These are phyloP conservation scores for Sporothrix brasiliensis DNA, from an alignment of 2,329 filamentous ascomycete species.

Conservation along the genomic window DNA sequence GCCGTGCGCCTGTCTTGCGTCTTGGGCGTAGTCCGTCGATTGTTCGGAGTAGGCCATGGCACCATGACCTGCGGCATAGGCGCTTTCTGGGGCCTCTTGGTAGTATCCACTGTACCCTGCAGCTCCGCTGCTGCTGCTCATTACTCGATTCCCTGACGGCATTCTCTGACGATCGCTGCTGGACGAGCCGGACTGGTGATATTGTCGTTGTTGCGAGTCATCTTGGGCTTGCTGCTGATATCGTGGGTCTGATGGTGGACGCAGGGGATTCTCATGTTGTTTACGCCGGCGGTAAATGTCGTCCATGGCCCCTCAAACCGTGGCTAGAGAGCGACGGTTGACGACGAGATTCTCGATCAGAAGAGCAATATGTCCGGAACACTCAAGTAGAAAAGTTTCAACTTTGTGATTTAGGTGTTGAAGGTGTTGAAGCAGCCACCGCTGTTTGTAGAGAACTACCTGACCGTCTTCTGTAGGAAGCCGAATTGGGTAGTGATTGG, in stretches of 20 bases:
- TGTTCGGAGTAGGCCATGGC: slow-evolving; percentile 63
- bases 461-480: not conserved
- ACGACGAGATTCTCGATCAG: not conserved
- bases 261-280: slow-evolving; percentile 72
- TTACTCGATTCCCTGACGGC: not conserved
- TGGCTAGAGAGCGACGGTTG: slow-evolving; percentile 1
- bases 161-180: slow-evolving; percentile 32
- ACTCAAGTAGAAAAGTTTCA: not conserved
- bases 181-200: slow-evolving; percentile 51
- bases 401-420: not conserved
- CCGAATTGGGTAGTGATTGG: not conserved
- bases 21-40: slow-evolving; percentile 62
- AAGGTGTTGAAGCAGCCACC: not conserved
- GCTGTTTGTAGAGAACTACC: not conserved
- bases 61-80: slow-evolving; percentile 55
- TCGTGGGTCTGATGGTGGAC: slow-evolving; percentile 60
- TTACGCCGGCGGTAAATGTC: slow-evolving; percentile 72
- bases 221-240: slow-evolving; percentile 54
- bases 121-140: slow-evolving; percentile 55
- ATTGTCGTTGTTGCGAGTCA: slow-evolving; percentile 52
- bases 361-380: not conserved
- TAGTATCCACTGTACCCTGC: slow-evolving; percentile 64
- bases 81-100: slow-evolving; percentile 52
- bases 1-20: slow-evolving; percentile 58
- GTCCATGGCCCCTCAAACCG: slow-evolving; percentile 61